Evolutionary conservation across 192 early-diverging fungal species (phyloP).

Genomic region (Rhizophagus clarus): DNA sequence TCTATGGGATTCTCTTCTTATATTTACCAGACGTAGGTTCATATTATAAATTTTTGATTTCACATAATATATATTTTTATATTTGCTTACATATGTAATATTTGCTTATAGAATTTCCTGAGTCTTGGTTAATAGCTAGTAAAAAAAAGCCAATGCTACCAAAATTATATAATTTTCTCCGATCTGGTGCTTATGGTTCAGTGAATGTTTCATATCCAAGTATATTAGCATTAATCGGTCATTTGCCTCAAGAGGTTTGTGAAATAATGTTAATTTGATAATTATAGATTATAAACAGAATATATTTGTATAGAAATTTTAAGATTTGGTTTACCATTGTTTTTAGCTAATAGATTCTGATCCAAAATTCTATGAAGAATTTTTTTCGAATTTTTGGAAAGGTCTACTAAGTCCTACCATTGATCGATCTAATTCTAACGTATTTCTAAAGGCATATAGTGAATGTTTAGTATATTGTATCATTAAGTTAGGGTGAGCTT

Average conservation of each 20-base stretch:
- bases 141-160: slow-evolving; percentile 63
- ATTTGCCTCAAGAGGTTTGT: slow-evolving; percentile 56
- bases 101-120: slow-evolving; percentile 50
- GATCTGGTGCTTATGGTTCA: slow-evolving; percentile 65
- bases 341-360: slow-evolving; percentile 34
- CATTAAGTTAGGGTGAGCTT: slow-evolving; percentile 42
- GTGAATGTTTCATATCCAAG: slow-evolving; percentile 72
- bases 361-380: slow-evolving; percentile 52
- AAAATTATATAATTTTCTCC: slow-evolving; percentile 71
- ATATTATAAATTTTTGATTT: background rate
- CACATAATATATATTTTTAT: no score
- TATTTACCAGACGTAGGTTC: slow-evolving; percentile 63
- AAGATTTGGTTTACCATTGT: background rate
- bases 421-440: slow-evolving; percentile 46
- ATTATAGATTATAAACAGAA: no score
- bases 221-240: slow-evolving; percentile 71
- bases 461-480: slow-evolving; percentile 68
- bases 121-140: slow-evolving; percentile 56
- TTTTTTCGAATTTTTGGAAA: slow-evolving; percentile 67
- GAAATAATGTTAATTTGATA: slow-evolving; percentile 6
- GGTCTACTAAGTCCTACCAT: slow-evolving; percentile 51
- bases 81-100: background rate
- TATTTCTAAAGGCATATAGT: slow-evolving; percentile 62
- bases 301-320: no score
- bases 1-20: slow-evolving; percentile 86